Base-by-base conservation (phyloP, 345 rosid genomes). In the Salix exigua region DNA sequence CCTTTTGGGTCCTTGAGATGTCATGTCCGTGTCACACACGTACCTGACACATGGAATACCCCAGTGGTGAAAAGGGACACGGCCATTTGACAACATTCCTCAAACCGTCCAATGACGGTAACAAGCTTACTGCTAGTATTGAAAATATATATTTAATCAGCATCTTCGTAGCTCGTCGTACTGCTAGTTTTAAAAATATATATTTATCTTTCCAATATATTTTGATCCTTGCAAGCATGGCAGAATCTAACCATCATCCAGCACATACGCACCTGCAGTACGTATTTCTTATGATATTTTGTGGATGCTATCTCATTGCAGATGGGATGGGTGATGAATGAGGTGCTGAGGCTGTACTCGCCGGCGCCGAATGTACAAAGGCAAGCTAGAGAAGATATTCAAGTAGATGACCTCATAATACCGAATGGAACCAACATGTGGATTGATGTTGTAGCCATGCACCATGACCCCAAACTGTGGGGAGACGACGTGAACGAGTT, bases 321-420 rank as follows among this genome's bases (percentile, higher is more conserved):
- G 98, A 90, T 91, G 97, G 91, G 88, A 40, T 89, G 93, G 92
- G 97, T 91, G 75, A 91, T 91, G 97, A 90, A 87, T 50, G 98
- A 94, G 71, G 92, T 90, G 11, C 64, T 92, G 42, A 84, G 98
- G 30, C 84, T 94, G 5, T 94, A 92, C 82, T 75, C 95, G 0
- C 91, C 98, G 6, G 92, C 95, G 23, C 97, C 97, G 0, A 95
- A 95, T 50, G 96, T 81, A 35, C 97, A 95, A 46, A 83, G 97
- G 48, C 99, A 95, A 84, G 88, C 91, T 0, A 81, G 93, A 35
- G 87, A 80, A 77, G 91, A 95, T 35, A 90, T 89, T 18, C 73
- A 60, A 30, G 95, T 87, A 4, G 79, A 81, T 23, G 85, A 76
- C 0, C 70, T 80, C 1, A 81, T 84, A 26, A 87, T 94, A 31